Base-by-base conservation (phyloP, 371 early-diverging fungal species). In the Batrachochytrium dendrobatidis region DNA sequence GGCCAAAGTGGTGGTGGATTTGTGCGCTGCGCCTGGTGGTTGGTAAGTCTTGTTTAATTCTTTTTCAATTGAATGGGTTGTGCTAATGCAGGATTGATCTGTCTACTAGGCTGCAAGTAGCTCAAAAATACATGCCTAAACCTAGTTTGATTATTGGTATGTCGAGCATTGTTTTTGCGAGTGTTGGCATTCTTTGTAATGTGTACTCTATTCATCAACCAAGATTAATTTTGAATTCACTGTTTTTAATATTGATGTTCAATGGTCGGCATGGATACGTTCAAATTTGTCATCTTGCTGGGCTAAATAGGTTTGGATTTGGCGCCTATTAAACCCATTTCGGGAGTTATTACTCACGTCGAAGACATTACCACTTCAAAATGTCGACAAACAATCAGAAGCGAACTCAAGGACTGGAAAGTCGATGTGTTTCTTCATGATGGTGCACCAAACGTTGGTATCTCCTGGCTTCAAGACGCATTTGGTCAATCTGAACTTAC, bases 1-100 rank as follows among this genome's bases (percentile, higher is more conserved):
- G 34, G 76, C 97, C 25, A 86, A 89, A 65, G 87, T 87, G 55
- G 75, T 97, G 35, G 90, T 99, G 56, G 99, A 99, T 86, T 83
- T 99, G 50, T 99, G 99, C 82, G 99, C 99, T 59, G 99, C 99
- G 5, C 99, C 99, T 24, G 99, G 99, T 79, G 99, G 99, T 71
- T 99, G 99, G 99, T 43, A 28, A 30, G 43, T 62, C 15, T 49
- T 59, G 55, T 62, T 68, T 53, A 63, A 25, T 32, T 48, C 1
- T 31, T 31, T 53, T 31, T 22, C 26, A 17, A 26, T 35, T 5
- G 1, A 24, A 8, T 43, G 8, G 46, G 12, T 0, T 24, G 22
- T 15, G 12, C 1, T 46, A 28, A 60, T 34, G 17, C 20, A 29
- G 10, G 15, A n/a, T 3, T 8, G 53, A 25, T 30, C 31, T 30